phyloP scores from a whole-genome alignment of 805 yeast genomes.

The Tetrapisispora namnaoensis region DNA sequence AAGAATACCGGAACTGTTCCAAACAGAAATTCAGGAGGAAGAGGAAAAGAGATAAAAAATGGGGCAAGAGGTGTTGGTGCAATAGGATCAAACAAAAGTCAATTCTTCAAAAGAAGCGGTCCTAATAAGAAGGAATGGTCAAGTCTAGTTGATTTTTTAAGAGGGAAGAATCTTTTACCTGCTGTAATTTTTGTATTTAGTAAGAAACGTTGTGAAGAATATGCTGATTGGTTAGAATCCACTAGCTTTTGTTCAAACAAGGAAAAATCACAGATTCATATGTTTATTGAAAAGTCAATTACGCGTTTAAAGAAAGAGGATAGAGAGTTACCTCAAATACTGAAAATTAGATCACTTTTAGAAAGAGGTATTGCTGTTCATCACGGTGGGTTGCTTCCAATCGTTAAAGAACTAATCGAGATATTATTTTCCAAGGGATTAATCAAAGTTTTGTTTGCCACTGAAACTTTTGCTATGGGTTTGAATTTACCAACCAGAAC shows the following conservation, averaged over 20 bases:
- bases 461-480: conserved; percentile 99
- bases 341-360: conserved; percentile 70
- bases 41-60: conserved; percentile 26
- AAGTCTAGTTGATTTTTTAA: conserved; percentile 59
- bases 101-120: conserved; percentile 42
- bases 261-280: conserved; percentile 84
- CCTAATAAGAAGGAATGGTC: conserved; percentile 78
- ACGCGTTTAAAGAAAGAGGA: conserved; percentile 84
- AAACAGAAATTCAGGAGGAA: conserved; percentile 20
- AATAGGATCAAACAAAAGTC: conserved; percentile 27
- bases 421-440: conserved; percentile 79
- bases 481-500: conserved; percentile 93
- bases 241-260: conserved; percentile 73
- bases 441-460: conserved; percentile 87
- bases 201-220: conserved; percentile 86
- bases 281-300: conserved; percentile 87
- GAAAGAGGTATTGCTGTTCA: conserved; percentile 92
- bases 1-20: conserved; percentile 22
- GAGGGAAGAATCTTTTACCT: conserved; percentile 65
- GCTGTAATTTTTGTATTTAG: conserved; percentile 92
- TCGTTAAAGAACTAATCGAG: conserved; percentile 88
- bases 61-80: conserved; percentile 33
- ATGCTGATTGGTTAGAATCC: conserved; percentile 67
- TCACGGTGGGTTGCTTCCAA: conserved; percentile 89
- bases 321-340: conserved; percentile 84